These are phyloP conservation scores for Blastocystis sp. DNA, from an alignment of 352 stramenopile species.

Conservation along the genomic window DNA sequence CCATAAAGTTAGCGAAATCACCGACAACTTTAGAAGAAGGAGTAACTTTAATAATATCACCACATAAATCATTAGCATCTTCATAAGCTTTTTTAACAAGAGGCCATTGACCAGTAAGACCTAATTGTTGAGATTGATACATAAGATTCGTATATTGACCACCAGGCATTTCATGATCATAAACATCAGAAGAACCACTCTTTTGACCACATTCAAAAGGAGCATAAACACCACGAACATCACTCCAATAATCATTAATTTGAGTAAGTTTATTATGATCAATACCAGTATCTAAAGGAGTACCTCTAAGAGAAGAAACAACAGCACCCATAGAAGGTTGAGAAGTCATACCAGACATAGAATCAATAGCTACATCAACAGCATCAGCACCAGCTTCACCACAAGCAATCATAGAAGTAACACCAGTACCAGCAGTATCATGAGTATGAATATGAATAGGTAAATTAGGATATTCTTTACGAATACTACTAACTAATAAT, in stretches of 20 bases:
- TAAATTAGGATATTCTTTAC: conserved; percentile 76
- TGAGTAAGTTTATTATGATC: conserved; percentile 64
- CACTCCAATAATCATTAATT: conserved; percentile 93
- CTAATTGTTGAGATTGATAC: conserved; percentile 82
- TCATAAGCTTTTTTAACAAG: conserved; percentile 86
- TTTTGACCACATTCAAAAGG: conserved; percentile 92
- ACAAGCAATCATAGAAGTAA: conserved; percentile 80
- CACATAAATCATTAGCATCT: conserved; percentile 73
- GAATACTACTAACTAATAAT: conserved; percentile 69
- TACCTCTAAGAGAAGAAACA: conserved; percentile 65
- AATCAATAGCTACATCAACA: conserved; percentile 78
- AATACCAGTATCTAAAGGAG: conserved; percentile 71
- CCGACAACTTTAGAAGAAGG: conserved; percentile 86
- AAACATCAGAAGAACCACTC: conserved; percentile 78
- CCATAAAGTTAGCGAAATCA: conserved; percentile 91
- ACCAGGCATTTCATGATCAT: conserved; percentile 87
- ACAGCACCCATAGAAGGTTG: conserved; percentile 83
- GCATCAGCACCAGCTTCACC: conserved; percentile 79
- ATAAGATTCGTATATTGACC: conserved; percentile 84
- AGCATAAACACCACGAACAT: conserved; percentile 75
- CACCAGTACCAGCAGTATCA: conserved; percentile 81
- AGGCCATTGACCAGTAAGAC: conserved; percentile 74
- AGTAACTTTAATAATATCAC: conserved; percentile 94
- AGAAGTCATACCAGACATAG: conserved; percentile 81
- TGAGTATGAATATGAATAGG: conserved; percentile 95